Evolutionary conservation across 2,329 filamentous ascomycete genomes (phyloP), one percentile per base, ranked within the genome.

Genomic region (Hymenoscyphus linearis): DNA sequence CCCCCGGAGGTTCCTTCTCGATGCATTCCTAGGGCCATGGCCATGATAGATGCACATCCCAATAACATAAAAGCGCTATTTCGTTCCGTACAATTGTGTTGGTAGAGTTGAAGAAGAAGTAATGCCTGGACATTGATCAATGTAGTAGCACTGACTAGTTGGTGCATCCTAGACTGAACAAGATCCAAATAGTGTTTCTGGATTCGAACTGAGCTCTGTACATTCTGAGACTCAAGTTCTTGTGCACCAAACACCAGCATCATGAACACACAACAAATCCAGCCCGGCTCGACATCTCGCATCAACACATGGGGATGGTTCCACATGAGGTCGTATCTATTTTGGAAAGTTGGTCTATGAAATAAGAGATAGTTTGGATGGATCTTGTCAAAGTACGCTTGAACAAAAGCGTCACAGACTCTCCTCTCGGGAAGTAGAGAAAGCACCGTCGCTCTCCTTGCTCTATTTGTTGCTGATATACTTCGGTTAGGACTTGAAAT

Each of bases 1-100:
- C 74, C 71, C 36, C 70, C 67, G n/a, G 73, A 74, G 0, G 73
- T 70, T 31, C 70, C 73, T 63, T 77, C 76, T 35, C 76, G 72
- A 62, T 79, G 77, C 74, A 79, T 76, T 3, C 76, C 76, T 58
- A 78, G 70, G 14, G 75, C 76, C 59, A 77, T 75, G 2, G 76
- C 75, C 71, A 78, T 75, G 14, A 76, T 73, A 13, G 75, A 75
- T 9, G 74, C 76, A 36, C 74, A 72, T 2, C 76, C 76, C 10
- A 77, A 71, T 2, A 77, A 68, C 56, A 76, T 71, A 71, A 75
- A 78, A 0, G 75, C 73, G 57, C 72, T 74, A 36, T 75, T 78
- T 31, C 75, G 70, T 61, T 78, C 76, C 13, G 76, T 77, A 27
- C 72, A 72, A 37, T 74, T 75, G 60, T 78, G 74, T 60, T 76